phyloP scores from a whole-genome alignment of 179 eudicot genomes.

The Sideroxylon spinosum region DNA sequence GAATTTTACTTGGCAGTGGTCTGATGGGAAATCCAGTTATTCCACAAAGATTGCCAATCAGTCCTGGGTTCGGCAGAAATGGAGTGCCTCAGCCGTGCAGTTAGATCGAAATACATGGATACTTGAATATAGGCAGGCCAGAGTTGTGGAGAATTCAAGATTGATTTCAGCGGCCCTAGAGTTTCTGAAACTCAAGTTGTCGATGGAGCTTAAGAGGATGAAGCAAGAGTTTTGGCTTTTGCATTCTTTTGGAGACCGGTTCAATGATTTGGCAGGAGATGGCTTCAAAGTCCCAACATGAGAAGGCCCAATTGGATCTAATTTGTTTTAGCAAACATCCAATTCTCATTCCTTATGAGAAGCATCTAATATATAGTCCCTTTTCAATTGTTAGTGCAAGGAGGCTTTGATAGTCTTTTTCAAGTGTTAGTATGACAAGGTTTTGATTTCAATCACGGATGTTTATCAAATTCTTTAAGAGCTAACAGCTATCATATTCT shows the following conservation, averaged over 20 bases:
- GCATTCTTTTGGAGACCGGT: conserved; percentile 11
- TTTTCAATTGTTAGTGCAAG: not conserved
- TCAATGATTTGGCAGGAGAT: conserved; percentile 11
- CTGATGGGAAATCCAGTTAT: conserved; percentile 33
- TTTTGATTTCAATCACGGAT: not conserved
- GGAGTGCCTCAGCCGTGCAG: conserved; percentile 62
- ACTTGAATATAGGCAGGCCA: conserved; percentile 46
- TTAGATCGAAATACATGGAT: conserved; percentile 65
- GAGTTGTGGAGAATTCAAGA: conserved; percentile 39
- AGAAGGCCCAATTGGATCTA: not conserved
- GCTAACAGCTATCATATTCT: not conserved
- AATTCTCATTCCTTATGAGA: conserved; percentile 30
- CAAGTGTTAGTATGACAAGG: not conserved
- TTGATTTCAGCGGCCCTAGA: conserved; percentile 29
- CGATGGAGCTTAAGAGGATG: conserved; percentile 29
- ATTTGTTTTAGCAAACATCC: not conserved
- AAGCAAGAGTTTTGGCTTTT: conserved; percentile 35
- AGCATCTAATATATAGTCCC: not conserved
- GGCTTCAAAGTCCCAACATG: conserved; percentile 32
- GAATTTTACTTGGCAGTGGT: conserved; percentile 45
- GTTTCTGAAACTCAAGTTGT: conserved; percentile 40
- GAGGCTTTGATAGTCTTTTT: not conserved
- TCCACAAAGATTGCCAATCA: conserved; percentile 32
- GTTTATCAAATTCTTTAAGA: not conserved
- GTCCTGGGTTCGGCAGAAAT: conserved; percentile 52